Evolutionary conservation across 2,329 filamentous ascomycete genomes (phyloP).

Genomic region (Thielaviopsis ethacetica): DNA sequence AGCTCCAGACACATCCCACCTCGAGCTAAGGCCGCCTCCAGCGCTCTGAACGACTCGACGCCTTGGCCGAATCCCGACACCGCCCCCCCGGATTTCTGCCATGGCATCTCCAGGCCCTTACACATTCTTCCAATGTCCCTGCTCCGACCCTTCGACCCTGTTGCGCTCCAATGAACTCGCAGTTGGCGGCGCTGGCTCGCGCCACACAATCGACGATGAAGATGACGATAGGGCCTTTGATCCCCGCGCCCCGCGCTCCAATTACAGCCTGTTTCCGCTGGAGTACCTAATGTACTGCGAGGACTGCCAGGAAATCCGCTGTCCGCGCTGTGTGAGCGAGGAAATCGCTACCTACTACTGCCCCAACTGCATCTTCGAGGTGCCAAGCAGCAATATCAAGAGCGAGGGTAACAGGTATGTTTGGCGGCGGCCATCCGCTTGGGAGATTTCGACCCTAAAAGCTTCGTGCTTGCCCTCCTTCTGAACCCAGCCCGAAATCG

Average conservation of each 20-base stretch:
- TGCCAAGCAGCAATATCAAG: constrained; percentile 81
- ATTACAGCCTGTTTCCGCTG: constrained; percentile 82
- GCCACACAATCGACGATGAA: constrained; percentile 29
- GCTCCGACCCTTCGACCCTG: constrained; percentile 30
- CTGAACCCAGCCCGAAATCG: not conserved
- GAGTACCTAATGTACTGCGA: constrained; percentile 94
- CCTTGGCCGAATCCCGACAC: constrained; percentile 24
- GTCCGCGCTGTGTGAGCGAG: constrained; percentile 77
- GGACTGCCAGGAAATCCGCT: constrained; percentile 92
- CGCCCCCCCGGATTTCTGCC: constrained; percentile 14
- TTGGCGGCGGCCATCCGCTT: too few relatives aligned
- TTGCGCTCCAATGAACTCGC: constrained; percentile 12
- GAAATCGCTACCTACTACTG: constrained; percentile 94
- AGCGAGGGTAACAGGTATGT: constrained; percentile 79
- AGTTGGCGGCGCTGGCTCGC: constrained; percentile 14
- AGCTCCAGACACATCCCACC: not conserved
- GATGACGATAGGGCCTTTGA: constrained; percentile 73
- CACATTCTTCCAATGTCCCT: constrained; percentile 52
- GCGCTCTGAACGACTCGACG: not conserved
- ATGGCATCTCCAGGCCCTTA: constrained; percentile 27
- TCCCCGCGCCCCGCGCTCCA: constrained; percentile 66
- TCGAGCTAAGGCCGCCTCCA: not conserved
- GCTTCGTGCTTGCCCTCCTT: not conserved
- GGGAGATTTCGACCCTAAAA: too few relatives aligned
- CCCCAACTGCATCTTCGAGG: constrained; percentile 88